Evolutionary conservation across 495 filamentous ascomycete species (phyloP).

Genomic region (Rhizodiscina lignyota): DNA sequence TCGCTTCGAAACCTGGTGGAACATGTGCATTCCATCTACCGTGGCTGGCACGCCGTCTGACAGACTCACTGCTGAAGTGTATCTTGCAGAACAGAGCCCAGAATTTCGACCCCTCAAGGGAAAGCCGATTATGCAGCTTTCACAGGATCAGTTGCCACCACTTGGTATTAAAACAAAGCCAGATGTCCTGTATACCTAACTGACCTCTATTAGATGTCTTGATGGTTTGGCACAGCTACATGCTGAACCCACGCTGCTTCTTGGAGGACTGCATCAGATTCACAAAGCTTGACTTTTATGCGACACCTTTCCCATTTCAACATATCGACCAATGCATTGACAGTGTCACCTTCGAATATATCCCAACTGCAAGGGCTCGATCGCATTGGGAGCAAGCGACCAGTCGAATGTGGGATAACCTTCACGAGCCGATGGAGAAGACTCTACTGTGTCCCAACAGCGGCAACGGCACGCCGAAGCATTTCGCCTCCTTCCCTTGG

Average conservation of each 20-base stretch:
- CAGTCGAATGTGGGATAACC: conserved; percentile 40
- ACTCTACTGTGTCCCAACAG: conserved; percentile 34
- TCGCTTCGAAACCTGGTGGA: conserved; percentile 62
- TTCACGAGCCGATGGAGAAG: conserved; percentile 31
- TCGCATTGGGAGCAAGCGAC: conserved; percentile 33
- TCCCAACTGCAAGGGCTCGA: conserved; percentile 27
- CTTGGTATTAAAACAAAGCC: too few species aligned
- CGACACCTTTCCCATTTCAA: conserved; percentile 54
- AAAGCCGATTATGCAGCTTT: not conserved
- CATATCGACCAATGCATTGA: conserved; percentile 42
- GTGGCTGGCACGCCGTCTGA: not conserved
- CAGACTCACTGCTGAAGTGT: conserved; percentile 1
- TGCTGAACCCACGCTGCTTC: conserved; percentile 66
- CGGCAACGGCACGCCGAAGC: conserved; percentile 23
- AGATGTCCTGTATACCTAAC: conserved; percentile 1
- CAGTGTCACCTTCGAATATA: conserved; percentile 41
- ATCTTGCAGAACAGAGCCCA: conserved; percentile 5
- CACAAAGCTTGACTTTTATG: conserved; percentile 43
- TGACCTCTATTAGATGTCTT: conserved; percentile 44
- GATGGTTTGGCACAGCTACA: conserved; percentile 81
- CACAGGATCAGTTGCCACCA: conserved; percentile 12
- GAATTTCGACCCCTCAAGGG: not conserved
- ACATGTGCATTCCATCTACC: conserved; percentile 8
- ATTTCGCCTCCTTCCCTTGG: too few species aligned
- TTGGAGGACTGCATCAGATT: conserved; percentile 61